These are phyloP conservation scores for Cladophialophora psammophila DNA, from an alignment of 2,329 filamentous ascomycete species.

Conservation along the genomic window DNA sequence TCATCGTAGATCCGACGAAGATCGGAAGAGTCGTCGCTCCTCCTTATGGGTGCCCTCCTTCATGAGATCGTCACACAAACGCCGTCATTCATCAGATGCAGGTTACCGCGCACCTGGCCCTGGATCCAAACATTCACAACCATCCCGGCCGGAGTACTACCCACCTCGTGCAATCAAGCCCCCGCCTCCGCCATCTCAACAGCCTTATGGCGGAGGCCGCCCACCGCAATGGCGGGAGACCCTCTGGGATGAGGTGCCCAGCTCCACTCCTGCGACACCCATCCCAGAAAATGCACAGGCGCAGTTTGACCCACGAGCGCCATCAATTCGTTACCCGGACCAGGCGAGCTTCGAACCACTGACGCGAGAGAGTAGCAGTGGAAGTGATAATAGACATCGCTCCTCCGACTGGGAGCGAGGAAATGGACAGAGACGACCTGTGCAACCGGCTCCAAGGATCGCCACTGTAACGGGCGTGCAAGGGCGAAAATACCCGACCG, in stretches of 20 bases:
- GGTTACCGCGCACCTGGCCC: conserved; percentile 31
- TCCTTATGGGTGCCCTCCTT: conserved; percentile 37
- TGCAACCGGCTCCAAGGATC: conserved; percentile 25
- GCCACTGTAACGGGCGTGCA: conserved; percentile 38
- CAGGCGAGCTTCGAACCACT: conserved; percentile 30
- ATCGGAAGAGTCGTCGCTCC: conserved; percentile 32
- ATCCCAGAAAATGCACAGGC: conserved; percentile 18
- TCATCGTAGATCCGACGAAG: conserved; percentile 34
- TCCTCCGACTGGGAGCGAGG: conserved; percentile 33
- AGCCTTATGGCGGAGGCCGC: conserved; percentile 24
- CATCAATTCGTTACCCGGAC: conserved; percentile 31
- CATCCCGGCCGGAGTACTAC: conserved; percentile 35
- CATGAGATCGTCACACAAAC: conserved; percentile 37
- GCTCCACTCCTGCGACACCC: conserved; percentile 19
- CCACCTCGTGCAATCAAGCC: conserved; percentile 32
- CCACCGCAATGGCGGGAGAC: conserved; percentile 33
- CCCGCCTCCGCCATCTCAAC: conserved; percentile 20
- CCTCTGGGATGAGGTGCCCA: conserved; percentile 27
- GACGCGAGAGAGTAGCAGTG: conserved; percentile 36
- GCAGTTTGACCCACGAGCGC: conserved; percentile 30
- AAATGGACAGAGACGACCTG: conserved; percentile 25
- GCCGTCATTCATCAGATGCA: conserved; percentile 40
- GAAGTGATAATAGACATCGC: conserved; percentile 35
- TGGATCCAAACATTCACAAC: conserved; percentile 24
- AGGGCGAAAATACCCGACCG: conserved; percentile 38